These are phyloP conservation scores for Plasmodium knowlesi DNA, from an alignment of 169 alveolate species.

Conservation along the genomic window DNA sequence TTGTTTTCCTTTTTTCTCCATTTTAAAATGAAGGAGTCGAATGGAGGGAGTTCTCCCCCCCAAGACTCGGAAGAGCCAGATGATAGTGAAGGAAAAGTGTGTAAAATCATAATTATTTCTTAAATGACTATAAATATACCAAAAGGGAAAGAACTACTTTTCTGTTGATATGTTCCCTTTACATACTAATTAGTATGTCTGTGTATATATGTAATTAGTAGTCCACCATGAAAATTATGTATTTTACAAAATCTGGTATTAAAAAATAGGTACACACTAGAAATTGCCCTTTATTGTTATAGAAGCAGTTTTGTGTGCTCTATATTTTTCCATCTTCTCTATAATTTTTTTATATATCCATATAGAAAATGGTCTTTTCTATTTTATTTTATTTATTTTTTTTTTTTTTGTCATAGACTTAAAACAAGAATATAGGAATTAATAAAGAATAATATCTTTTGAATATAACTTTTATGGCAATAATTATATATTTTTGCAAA, in stretches of 20 bases:
- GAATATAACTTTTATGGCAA: background rate
- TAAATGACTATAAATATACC: background rate
- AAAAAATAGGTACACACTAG: background rate
- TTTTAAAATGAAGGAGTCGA: background rate
- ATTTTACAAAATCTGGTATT: background rate
- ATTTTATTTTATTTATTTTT: no score
- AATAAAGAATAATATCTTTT: background rate
- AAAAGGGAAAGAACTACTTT: background rate
- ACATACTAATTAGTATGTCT: background rate
- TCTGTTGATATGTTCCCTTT: background rate
- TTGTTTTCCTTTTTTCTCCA: background rate
- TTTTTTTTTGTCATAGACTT: background rate
- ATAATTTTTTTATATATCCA: background rate
- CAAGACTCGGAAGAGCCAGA: background rate
- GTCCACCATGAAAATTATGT: background rate
- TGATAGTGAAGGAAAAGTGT: background rate
- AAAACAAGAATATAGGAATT: background rate
- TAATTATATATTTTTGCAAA: background rate
- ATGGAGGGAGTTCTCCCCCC: background rate
- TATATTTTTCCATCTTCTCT: background rate
- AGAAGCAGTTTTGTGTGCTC: background rate
- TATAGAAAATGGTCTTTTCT: background rate
- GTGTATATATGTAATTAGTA: background rate
- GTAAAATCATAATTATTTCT: background rate
- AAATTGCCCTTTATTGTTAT: background rate